These are phyloP conservation scores for Trichoderma sp. DNA, from an alignment of 2,329 filamentous ascomycete species.

Conservation along the genomic window DNA sequence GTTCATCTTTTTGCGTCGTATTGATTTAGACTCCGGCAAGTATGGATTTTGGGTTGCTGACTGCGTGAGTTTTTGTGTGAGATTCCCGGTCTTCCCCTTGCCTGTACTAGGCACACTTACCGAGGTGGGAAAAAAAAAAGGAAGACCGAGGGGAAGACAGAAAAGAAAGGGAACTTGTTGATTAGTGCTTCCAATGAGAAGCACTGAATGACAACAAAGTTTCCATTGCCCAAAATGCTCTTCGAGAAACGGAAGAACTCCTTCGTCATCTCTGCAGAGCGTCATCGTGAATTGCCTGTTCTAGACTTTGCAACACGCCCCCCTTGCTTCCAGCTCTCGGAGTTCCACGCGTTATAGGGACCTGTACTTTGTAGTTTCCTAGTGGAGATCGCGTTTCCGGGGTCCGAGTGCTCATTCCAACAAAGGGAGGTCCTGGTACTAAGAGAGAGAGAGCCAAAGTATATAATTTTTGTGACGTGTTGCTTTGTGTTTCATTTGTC, in stretches of 20 bases:
- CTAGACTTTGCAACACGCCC: background rate
- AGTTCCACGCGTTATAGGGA: background rate
- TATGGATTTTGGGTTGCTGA: background rate
- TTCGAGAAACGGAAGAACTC: background rate
- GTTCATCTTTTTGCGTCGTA: background rate
- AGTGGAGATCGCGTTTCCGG: slow-evolving; percentile 5
- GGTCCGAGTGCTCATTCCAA: background rate
- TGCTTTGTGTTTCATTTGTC: background rate
- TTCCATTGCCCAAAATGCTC: background rate
- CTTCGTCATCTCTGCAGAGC: background rate
- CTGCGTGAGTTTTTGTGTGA: background rate
- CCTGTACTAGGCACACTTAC: background rate
- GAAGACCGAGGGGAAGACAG: background rate
- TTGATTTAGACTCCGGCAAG: background rate
- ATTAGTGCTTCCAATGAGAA: background rate
- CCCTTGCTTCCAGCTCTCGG: background rate
- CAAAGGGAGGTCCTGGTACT: background rate
- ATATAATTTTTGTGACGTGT: background rate
- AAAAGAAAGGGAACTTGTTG: background rate
- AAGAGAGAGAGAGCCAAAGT: background rate
- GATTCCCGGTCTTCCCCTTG: background rate
- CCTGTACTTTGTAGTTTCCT: slow-evolving; percentile 2
- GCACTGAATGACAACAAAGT: background rate
- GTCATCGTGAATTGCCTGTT: background rate
- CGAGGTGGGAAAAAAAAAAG: background rate